phyloP scores from a whole-genome alignment of 192 early-diverging fungal species.

The Lunasporangiospora selenospora region DNA sequence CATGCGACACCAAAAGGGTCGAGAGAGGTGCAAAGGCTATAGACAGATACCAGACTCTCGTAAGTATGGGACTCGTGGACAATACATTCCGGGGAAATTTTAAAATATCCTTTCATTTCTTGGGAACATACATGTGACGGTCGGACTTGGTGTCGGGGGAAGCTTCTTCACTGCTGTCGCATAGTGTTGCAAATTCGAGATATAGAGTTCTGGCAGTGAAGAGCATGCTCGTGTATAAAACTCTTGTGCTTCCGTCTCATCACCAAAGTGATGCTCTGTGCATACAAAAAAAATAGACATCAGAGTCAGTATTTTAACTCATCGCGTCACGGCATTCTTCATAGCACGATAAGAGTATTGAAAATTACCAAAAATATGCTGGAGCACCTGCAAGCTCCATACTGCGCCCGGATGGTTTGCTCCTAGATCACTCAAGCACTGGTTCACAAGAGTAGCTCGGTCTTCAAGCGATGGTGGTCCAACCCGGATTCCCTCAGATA shows the following conservation, averaged over 20 bases:
- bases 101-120: no score
- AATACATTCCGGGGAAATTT: no score
- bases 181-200: constrained; percentile 22
- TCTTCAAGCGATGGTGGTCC: constrained; percentile 46
- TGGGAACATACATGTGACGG: constrained; percentile 18
- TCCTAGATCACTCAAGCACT: constrained; percentile 47
- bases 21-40: constrained; percentile 23
- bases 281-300: not conserved
- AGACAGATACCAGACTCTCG: not conserved
- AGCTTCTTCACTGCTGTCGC: constrained; percentile 15
- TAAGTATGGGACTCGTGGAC: no score
- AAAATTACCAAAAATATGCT: constrained; percentile 41
- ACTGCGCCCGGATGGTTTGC: constrained; percentile 50
- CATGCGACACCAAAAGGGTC: constrained; percentile 7
- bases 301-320: not conserved
- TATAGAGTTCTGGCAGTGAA: constrained; percentile 18
- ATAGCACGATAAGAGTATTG: not conserved
- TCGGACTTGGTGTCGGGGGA: constrained; percentile 29
- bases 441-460: constrained; percentile 20
- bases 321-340: not conserved
- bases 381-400: constrained; percentile 51
- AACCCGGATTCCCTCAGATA: constrained; percentile 38
- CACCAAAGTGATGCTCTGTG: constrained; percentile 15
- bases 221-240: constrained; percentile 25
- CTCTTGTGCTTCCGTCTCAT: constrained; percentile 7